Evolutionary conservation across 78 protist genomes (phyloP).

Genomic region (Dictyostelium citrinum): DNA sequence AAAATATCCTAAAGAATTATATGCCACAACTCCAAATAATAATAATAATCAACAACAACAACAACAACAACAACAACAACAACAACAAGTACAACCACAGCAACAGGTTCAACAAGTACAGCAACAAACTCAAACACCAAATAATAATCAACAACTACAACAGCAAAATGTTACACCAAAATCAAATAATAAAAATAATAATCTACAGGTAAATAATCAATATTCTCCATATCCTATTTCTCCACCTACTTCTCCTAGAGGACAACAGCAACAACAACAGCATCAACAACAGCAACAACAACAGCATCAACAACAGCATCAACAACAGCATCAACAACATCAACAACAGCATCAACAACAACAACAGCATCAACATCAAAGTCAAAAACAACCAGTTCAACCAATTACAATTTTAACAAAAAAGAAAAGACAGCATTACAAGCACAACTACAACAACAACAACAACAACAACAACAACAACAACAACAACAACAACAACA

Average conservation of each 20-base stretch:
- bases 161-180: not conserved
- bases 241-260: conserved; percentile 69
- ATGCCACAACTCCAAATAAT: conserved; percentile 22
- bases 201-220: not conserved
- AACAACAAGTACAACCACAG: not conserved
- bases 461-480: not conserved
- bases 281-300: not conserved
- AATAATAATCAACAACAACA: not conserved
- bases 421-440: not conserved
- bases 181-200: not conserved
- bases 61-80: conserved; percentile 7
- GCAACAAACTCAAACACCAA: not conserved
- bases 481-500: not conserved
- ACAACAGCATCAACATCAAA: not conserved
- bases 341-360: not conserved
- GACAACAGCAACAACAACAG: not conserved
- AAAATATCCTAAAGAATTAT: conserved; percentile 38
- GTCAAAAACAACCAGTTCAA: not conserved
- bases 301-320: not conserved
- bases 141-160: not conserved
- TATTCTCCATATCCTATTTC: conserved; percentile 67
- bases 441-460: not conserved
- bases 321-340: not conserved
- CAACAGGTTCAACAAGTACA: not conserved
- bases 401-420: not conserved